These are phyloP conservation scores for Arthrobotrys sinensis DNA, from an alignment of 2,329 filamentous ascomycete species.

Conservation along the genomic window DNA sequence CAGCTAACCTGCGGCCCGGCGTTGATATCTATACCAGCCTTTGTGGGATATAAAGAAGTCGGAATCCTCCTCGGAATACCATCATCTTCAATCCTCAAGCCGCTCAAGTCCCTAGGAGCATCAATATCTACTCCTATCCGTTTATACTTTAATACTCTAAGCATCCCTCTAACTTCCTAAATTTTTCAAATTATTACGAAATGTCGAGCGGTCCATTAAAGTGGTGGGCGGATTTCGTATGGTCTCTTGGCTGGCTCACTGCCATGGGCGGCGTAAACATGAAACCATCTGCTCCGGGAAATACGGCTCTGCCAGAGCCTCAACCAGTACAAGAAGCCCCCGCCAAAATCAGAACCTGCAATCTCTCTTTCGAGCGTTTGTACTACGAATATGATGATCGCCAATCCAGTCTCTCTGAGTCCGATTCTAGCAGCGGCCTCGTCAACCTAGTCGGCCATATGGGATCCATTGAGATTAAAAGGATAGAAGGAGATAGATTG, in stretches of 20 bases:
- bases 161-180: background rate
- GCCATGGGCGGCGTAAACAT: too few species aligned
- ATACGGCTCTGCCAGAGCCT: too few species aligned
- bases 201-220: background rate
- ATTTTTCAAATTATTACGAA: background rate
- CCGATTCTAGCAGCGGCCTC: background rate
- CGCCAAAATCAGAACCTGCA: background rate
- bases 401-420: background rate
- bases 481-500: background rate
- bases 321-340: background rate
- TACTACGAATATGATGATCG: slow-evolving; percentile 28
- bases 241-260: slow-evolving; percentile 3
- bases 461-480: slow-evolving; percentile 11
- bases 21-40: background rate
- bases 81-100: background rate
- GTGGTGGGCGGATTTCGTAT: background rate
- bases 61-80: background rate
- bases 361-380: slow-evolving; percentile 13
- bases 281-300: background rate
- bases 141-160: background rate
- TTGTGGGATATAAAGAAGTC: background rate
- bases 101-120: too few species aligned
- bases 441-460: slow-evolving; percentile 2
- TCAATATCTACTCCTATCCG: background rate
- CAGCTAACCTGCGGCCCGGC: too few species aligned